Base-by-base conservation (phyloP, 1,284 basidiomycete genomes). In the Puccinia novopanici region DNA sequence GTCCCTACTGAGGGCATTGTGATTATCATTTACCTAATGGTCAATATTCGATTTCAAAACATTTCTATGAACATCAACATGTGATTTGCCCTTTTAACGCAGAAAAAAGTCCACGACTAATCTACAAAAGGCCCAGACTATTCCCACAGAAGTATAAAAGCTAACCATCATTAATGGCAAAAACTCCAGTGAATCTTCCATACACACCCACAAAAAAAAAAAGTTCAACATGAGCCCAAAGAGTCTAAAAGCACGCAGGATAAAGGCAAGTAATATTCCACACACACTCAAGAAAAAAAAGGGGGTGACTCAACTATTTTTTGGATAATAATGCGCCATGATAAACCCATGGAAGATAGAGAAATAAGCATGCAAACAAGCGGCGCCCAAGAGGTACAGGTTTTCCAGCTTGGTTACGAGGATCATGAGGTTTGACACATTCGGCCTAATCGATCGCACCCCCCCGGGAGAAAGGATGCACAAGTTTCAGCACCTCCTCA, bases 371-470 rank as follows among this genome's bases (percentile, higher is more conserved):
- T 93, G 90, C 10, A 98, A 87, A 1, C 89, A 84, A 22, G 89
- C 87, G 84, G 97, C 95, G 24, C 93, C 92, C 45, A 87, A 86
- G 54, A 98, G 86, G 85, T 98, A 98, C 40, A 89, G 81, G 82
- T 90, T 91, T 86, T 97, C 95, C 27, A 91, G 82, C 3, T 88
- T 85, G 84, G 93, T 91, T 55, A 95, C 85, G 79, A 94, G 85
- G 9, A 93, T 90, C 81, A 89, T 89, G 0, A 89, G 84, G 15
- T 92, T 86, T 3, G 91, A 90, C n/a, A 88, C 89, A 3, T 93
- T 91, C 82, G 92, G 94, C 84, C 93, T 94, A 82, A 22, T 19
- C 52, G 22, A 54, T 54, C 22, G 48, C 37, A 30, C 24, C 3
- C 34, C 34, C 40, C 22, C n/a, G 40, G 34, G 54, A 78, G n/a